phyloP scores from a whole-genome alignment of 1,139 yeast genomes.

The Suhomyces anneliseae region DNA sequence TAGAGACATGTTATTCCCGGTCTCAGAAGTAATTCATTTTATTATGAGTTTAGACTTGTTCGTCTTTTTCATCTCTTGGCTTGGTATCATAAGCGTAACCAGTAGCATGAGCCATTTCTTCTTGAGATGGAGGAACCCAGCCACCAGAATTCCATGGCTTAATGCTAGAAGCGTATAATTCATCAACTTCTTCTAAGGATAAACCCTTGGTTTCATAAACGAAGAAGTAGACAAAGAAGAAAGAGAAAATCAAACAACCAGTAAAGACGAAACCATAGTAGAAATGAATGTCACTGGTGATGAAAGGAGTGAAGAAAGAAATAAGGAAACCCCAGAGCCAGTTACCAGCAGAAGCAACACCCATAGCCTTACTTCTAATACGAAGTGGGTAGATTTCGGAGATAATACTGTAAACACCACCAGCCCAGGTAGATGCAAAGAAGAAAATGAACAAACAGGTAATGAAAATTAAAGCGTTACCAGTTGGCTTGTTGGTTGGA shows the following conservation, averaged over 20 bases:
- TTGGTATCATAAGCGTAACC: conserved; percentile 32
- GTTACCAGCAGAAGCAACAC: conserved; percentile 71
- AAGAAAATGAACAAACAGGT: conserved; percentile 78
- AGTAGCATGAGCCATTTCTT: conserved; percentile 28
- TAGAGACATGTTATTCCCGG: not conserved
- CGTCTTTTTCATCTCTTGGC: conserved; percentile 21
- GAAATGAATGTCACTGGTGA: conserved; percentile 52
- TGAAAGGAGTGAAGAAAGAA: conserved; percentile 73
- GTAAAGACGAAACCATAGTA: conserved; percentile 76
- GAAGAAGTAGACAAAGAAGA: conserved; percentile 62
- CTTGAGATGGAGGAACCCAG: conserved; percentile 46
- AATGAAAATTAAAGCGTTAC: conserved; percentile 74
- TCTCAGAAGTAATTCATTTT: too few species aligned
- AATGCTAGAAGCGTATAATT: conserved; percentile 50
- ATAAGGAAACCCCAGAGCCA: conserved; percentile 81
- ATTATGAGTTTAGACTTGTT: conserved; percentile 1
- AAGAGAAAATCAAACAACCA: conserved; percentile 62
- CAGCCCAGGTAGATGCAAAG: conserved; percentile 89
- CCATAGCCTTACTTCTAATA: conserved; percentile 77
- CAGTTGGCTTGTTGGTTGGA: conserved; percentile 48
- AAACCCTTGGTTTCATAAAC: conserved; percentile 77
- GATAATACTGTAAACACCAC: conserved; percentile 73
- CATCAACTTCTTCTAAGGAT: conserved; percentile 73
- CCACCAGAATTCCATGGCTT: conserved; percentile 48
- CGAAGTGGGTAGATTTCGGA: conserved; percentile 81